Base-by-base conservation (phyloP, 805 yeast genomes). In the Yueomyces sinensis region DNA sequence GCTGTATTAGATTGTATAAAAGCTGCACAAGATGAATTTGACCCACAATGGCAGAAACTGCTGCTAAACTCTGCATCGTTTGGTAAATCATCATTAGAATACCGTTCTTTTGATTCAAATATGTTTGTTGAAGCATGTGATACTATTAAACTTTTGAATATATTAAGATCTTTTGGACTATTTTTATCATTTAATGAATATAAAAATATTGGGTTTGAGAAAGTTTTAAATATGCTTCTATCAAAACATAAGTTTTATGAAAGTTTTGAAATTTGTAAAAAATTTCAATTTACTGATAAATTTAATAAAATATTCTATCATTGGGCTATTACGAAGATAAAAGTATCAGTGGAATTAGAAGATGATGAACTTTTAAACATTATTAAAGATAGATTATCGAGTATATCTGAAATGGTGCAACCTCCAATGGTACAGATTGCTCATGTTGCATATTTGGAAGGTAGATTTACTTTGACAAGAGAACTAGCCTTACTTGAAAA, bases 321-420 rank as follows among this genome's bases (percentile, higher is more conserved):
- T 42, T 91, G 97, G 97, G 87, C 94, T 4, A 70, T 77, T 38
- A 58, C 68, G 24, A 81, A 82, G 48, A 73, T 87, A 17, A 66
- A 65, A 37, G 56, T 58, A 22, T 76, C 78, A 13, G 46, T 65
- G 5, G 68, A 66, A 20, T 42, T 66, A 15, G 64, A 69, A 1
- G 96, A 89, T 48, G 62, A 64, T 4, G 73, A 72, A 27, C 55
- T 89, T 9, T 69, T 74, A 30, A 50, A 62, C 17, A 45, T 58
- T 1, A 62, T 89, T 1, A 49, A 68, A 5, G 25, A 35, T 4
- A 40, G 41, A 22, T 16, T 35, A 14, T 20, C 24, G 9, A 37
- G 20, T n/a, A 13, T 47, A 13, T 37, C 44, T 2, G 23, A 32
- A 13, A 34, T 27, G 13, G 57, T 62, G 7, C 70, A 70, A 36